Base-by-base conservation (phyloP, 495 filamentous ascomycete genomes). In the Penicillium steckii region DNA sequence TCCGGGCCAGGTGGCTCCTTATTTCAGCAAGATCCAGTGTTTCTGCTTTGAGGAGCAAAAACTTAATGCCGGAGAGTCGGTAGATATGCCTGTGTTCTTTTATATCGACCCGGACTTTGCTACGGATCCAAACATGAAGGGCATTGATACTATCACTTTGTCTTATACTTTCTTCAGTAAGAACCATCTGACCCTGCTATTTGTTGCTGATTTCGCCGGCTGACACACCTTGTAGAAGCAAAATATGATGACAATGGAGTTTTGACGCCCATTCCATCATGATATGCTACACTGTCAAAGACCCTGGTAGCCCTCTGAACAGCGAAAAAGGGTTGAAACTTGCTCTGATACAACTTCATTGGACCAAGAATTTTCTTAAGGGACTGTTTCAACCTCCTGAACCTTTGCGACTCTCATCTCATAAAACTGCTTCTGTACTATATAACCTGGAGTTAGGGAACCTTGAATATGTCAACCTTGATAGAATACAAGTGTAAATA, bases 21-120 rank as follows among this genome's bases (percentile, higher is more conserved):
- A 99, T 65, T 99, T 99, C 69, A 91, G 87, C 80, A 99, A 99
- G 80, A 99, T 99, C 46, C 95, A 99, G 72, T 99, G 95, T 61
- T 99, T 99, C 72, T 99, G 95, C 68, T 99, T 99, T 65, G 95
- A 99, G 78, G 91, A 90, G 70, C 87, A 98, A 80, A 83, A 95
- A 56, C 72, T 98, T 45, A 93, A 91, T 67, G 93, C 91, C 19
- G 91, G 93, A 22, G 95, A 99, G 76, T 91, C 91, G 29, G 95
- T 99, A 46, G 95, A 99, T 75, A 99, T 99, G 95, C 95, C 95
- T 3, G 95, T 99, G 5, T 97, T 99, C 75, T 99, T 99, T 66
- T 99, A 96, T 70, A 88, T 99, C 61, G 95, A 99, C 66, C 95
- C 95, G 5, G 95, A 97, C 57, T 88, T 97, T 73, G 76, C 90